A percentile compares a stretch with the other conserved stretches of the same genome.
Evolutionary conservation across 202 grass and related monocot genomes (phyloP).

Genomic region (Zoysia matrella): DNA sequence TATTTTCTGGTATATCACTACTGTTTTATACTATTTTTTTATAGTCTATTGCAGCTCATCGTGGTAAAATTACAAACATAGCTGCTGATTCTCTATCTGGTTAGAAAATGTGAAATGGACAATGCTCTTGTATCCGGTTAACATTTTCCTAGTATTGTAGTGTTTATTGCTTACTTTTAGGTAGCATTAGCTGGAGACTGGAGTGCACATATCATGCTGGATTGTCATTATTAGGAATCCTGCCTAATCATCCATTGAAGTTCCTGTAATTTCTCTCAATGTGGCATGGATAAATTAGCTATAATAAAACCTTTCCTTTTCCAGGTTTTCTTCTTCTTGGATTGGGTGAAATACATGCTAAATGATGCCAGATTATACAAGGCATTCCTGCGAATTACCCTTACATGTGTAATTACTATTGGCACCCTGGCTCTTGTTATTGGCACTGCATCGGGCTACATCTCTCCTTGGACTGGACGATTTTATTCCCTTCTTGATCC

Average conservation of each 20-base stretch:
- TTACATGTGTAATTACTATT: slow-evolving; percentile 82
- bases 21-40: slow-evolving; percentile 10
- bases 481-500: slow-evolving; percentile 99
- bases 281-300: slow-evolving; percentile 7
- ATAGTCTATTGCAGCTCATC: not conserved
- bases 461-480: slow-evolving; percentile 96
- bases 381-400: slow-evolving; percentile 85
- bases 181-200: not conserved
- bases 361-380: slow-evolving; percentile 89
- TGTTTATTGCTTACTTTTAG: slow-evolving; percentile 11
- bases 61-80: not conserved
- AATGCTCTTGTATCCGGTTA: not conserved
- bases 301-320: slow-evolving; percentile 37
- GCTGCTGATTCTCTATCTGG: not conserved
- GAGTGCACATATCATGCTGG: not conserved
- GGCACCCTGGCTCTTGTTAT: slow-evolving; percentile 85
- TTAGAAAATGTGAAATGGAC: not conserved
- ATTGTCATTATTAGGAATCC: not conserved
- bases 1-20: not conserved
- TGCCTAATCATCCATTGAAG: slow-evolving; percentile 9
- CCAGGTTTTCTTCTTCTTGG: slow-evolving; percentile 99
- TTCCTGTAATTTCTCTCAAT: slow-evolving; percentile 16
- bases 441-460: slow-evolving; percentile 95
- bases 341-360: slow-evolving; percentile 95
- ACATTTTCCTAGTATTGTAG: not conserved